phyloP scores from a whole-genome alignment of 2,329 filamentous ascomycete genomes.

The Cercospora sp. region DNA sequence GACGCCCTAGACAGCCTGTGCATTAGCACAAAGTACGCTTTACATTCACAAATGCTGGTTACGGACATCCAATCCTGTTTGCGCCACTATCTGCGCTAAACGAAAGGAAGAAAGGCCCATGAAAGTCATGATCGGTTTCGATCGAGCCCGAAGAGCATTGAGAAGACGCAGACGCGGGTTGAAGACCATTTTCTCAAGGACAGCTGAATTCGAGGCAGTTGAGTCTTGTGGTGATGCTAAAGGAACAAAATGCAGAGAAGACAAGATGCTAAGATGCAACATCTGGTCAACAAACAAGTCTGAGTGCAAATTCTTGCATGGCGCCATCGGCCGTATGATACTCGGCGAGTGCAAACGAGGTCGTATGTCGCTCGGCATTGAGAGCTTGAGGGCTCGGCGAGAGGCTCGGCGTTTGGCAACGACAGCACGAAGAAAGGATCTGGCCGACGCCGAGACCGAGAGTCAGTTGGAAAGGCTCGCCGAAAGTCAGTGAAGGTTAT shows the following conservation, averaged over 20 bases:
- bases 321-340: background rate
- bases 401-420: background rate
- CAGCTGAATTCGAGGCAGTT: background rate
- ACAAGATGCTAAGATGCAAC: background rate
- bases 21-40: background rate
- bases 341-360: background rate
- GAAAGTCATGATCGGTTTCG: conserved; percentile 36
- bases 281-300: background rate
- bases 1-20: conserved; percentile 47
- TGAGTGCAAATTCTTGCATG: background rate
- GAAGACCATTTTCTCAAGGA: background rate
- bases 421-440: background rate
- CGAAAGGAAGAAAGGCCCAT: conserved; percentile 51
- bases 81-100: conserved; percentile 57
- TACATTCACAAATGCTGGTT: background rate
- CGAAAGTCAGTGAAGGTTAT: background rate
- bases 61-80: conserved; percentile 54
- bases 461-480: background rate
- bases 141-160: background rate
- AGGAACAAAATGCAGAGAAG: background rate
- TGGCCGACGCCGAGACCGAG: background rate
- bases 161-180: conserved; percentile 11
- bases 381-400: background rate
- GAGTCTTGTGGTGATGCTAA: background rate
- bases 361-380: background rate